Percentiles rank a stretch among this genome's conserved stretches.
Conservation (phyloP, 208 protist species). For the Vickermania ingenoplastis region DNA sequence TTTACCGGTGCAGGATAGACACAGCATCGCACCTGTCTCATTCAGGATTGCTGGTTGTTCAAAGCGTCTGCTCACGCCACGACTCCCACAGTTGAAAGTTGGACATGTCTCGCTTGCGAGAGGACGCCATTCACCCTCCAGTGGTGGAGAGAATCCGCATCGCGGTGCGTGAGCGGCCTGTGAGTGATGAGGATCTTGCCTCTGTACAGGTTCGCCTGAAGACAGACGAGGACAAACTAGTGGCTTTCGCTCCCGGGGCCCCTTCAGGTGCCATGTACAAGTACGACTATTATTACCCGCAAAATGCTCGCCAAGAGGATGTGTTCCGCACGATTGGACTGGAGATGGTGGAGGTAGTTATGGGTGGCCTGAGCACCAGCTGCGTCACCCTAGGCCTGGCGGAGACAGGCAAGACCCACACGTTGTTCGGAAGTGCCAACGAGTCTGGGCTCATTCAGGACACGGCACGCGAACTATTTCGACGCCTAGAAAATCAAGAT, state of each 20-base stretch:
- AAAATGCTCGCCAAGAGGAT: conserved; percentile 60
- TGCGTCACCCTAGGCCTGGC: conserved; percentile 65
- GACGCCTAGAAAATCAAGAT: conserved; percentile 41
- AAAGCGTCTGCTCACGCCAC: too few relatives aligned
- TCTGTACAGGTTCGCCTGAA: conserved; percentile 47
- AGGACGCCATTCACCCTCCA: conserved; percentile 25
- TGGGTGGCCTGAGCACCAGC: conserved; percentile 71
- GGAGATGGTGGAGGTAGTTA: conserved; percentile 79
- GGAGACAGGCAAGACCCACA: conserved; percentile 82
- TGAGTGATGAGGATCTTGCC: conserved; percentile 48
- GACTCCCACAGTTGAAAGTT: too few relatives aligned
- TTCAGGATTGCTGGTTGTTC: too few relatives aligned
- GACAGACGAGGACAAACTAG: conserved; percentile 62
- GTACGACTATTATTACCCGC: conserved; percentile 85
- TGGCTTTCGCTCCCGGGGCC: conserved; percentile 55
- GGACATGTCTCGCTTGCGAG: background rate
- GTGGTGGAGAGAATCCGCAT: conserved; percentile 67
- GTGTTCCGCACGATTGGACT: conserved; percentile 68
- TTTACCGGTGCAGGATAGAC: background rate
- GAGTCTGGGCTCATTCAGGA: conserved; percentile 80
- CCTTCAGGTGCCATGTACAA: conserved; percentile 78
- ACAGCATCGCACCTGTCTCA: too few relatives aligned
- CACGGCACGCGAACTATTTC: conserved; percentile 71
- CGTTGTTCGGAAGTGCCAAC: conserved; percentile 70
- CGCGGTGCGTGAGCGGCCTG: conserved; percentile 64